Evolutionary conservation across 495 filamentous ascomycete genomes (phyloP).

Genomic region (Xylaria bambusicola): DNA sequence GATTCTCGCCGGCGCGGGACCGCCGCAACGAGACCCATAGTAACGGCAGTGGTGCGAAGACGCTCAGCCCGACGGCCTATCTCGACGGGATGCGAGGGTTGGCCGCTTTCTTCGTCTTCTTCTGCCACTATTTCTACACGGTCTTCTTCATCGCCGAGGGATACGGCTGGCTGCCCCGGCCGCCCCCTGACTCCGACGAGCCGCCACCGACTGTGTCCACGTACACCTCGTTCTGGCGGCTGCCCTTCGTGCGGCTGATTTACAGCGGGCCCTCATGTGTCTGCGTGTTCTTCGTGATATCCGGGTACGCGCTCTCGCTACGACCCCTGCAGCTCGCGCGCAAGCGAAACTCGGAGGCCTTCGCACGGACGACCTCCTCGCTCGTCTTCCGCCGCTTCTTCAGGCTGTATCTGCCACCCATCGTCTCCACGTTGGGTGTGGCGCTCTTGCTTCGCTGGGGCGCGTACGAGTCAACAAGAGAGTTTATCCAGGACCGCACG

Average conservation of each 20-base stretch:
- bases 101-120: constrained; percentile 60
- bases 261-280: constrained; percentile 73
- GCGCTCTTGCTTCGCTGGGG: constrained; percentile 59
- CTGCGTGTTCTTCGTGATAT: constrained; percentile 75
- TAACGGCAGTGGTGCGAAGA: constrained; percentile 24
- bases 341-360: constrained; percentile 39
- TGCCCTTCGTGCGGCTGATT: constrained; percentile 67
- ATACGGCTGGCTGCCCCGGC: constrained; percentile 31
- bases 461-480: constrained; percentile 45
- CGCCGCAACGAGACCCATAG: not conserved
- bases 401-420: constrained; percentile 66
- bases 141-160: constrained; percentile 47
- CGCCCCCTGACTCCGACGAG: not conserved
- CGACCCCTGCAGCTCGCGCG: constrained; percentile 64
- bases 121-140: constrained; percentile 53
- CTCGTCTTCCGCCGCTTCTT: constrained; percentile 67
- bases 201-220: constrained; percentile 10
- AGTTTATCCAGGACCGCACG: constrained; percentile 36
- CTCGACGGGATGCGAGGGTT: constrained; percentile 61
- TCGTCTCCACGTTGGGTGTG: constrained; percentile 60
- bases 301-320: constrained; percentile 68
- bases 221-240: constrained; percentile 53
- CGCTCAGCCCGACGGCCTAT: constrained; percentile 51
- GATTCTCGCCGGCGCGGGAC: constrained; percentile 19
- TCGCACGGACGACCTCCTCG: constrained; percentile 52